Percentiles rank a stretch among this genome's conserved stretches.
These are phyloP conservation scores for Sugiyamaella valdiviana DNA, from an alignment of 805 yeast species.

Conservation along the genomic window DNA sequence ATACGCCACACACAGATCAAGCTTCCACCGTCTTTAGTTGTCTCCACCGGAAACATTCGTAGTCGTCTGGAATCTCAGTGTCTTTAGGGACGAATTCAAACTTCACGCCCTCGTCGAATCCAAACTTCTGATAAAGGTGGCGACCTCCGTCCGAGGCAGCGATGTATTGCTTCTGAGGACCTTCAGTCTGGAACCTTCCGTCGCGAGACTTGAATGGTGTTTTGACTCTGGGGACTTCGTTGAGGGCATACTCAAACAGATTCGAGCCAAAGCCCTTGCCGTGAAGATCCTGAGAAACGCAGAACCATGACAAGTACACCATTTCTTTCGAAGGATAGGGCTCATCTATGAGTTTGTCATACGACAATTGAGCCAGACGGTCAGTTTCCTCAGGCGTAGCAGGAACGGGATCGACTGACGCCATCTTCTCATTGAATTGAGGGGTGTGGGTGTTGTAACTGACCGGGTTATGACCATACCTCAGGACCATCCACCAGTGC, in stretches of 20 bases:
- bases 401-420: neutral
- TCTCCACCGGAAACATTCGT: neutral
- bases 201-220: constrained; percentile 5
- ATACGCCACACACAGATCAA: neutral
- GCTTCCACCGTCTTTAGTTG: neutral
- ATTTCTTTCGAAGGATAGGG: constrained; percentile 7
- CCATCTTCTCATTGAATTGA: neutral
- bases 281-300: constrained; percentile 11
- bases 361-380: constrained; percentile 5
- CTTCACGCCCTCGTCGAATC: constrained; percentile 4
- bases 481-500: constrained; percentile 2
- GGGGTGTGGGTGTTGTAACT: neutral
- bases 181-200: constrained; percentile 8
- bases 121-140: constrained; percentile 12
- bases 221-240: constrained; percentile 5
- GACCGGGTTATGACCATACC: constrained; percentile 4
- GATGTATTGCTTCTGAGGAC: constrained; percentile 15
- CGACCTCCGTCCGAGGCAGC: constrained; percentile 12
- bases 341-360: constrained; percentile 9
- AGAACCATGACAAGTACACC: constrained; percentile 11
- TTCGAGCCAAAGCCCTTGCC: constrained; percentile 15
- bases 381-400: constrained; percentile 5
- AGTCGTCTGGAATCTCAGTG: neutral
- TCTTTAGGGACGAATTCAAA: neutral
- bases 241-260: constrained; percentile 8